Evolutionary conservation across 2,329 filamentous ascomycete species (phyloP).

Genomic region (Talaromyces sp.): DNA sequence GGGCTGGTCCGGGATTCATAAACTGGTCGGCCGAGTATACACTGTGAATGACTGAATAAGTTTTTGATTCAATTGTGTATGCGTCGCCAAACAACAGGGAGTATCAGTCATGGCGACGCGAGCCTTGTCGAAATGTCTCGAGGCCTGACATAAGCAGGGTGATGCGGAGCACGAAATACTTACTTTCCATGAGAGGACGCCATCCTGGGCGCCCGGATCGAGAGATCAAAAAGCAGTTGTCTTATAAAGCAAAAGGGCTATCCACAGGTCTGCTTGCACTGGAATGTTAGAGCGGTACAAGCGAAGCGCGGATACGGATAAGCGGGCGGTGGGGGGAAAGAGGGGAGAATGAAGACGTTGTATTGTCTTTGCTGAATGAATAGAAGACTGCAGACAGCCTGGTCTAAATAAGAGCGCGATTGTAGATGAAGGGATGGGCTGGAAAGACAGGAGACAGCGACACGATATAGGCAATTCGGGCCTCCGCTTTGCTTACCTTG

Average conservation of each 20-base stretch:
- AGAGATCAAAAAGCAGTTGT: conserved; percentile 1
- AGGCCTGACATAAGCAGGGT: background rate
- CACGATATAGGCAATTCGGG: background rate
- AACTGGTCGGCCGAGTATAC: conserved; percentile 67
- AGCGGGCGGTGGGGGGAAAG: background rate
- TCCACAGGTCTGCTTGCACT: conserved; percentile 12
- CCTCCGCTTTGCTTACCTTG: conserved; percentile 7
- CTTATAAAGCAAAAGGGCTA: conserved; percentile 1
- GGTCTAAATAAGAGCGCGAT: background rate
- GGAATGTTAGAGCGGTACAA: conserved; percentile 9
- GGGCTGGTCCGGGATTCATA: conserved; percentile 95
- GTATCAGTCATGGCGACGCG: background rate
- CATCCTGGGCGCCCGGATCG: conserved; percentile 24
- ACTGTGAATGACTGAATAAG: conserved; percentile 34
- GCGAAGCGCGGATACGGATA: conserved; percentile 7
- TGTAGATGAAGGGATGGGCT: background rate
- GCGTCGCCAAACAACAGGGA: background rate
- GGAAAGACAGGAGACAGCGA: background rate
- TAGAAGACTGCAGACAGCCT: background rate
- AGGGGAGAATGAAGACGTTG: background rate
- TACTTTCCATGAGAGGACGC: conserved; percentile 36
- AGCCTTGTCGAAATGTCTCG: background rate
- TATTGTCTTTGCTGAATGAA: background rate
- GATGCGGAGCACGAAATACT: conserved; percentile 21
- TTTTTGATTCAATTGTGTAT: background rate